phyloP scores from a whole-genome alignment of 441 rosid genomes.

The Corymbia citriodora region DNA sequence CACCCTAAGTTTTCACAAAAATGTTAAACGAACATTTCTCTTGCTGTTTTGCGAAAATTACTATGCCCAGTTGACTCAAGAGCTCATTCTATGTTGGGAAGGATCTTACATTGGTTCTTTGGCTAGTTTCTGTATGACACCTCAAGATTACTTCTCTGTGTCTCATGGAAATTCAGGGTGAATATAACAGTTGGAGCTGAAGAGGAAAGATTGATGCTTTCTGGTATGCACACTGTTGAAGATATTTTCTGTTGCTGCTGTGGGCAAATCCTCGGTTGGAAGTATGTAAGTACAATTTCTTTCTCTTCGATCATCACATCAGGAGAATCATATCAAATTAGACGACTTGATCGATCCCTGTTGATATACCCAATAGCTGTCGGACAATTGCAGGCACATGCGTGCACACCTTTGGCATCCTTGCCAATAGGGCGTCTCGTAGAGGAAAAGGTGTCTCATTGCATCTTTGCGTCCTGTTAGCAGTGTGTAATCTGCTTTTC shows the following conservation, averaged over 20 bases:
- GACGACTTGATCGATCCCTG: background rate
- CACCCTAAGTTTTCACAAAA: background rate
- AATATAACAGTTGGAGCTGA: background rate
- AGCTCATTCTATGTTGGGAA: background rate
- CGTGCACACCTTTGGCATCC: background rate
- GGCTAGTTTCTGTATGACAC: background rate
- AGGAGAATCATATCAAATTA: background rate
- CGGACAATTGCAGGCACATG: background rate
- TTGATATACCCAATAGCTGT: background rate
- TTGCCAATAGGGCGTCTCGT: background rate
- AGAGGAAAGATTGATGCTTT: background rate
- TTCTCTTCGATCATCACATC: background rate
- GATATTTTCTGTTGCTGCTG: background rate
- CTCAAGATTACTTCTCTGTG: background rate
- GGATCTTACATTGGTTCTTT: background rate
- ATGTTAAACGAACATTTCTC: background rate
- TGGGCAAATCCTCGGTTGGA: slow-evolving; percentile 3
- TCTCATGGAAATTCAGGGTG: background rate
- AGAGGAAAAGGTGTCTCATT: background rate
- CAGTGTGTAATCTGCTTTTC: background rate
- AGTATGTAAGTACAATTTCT: background rate
- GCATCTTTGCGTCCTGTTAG: background rate
- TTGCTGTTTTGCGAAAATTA: background rate
- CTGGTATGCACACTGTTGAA: background rate
- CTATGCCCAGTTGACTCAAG: background rate